phyloP scores from a whole-genome alignment of 2,329 filamentous ascomycete species.

The Aspergillus phoenicis region DNA sequence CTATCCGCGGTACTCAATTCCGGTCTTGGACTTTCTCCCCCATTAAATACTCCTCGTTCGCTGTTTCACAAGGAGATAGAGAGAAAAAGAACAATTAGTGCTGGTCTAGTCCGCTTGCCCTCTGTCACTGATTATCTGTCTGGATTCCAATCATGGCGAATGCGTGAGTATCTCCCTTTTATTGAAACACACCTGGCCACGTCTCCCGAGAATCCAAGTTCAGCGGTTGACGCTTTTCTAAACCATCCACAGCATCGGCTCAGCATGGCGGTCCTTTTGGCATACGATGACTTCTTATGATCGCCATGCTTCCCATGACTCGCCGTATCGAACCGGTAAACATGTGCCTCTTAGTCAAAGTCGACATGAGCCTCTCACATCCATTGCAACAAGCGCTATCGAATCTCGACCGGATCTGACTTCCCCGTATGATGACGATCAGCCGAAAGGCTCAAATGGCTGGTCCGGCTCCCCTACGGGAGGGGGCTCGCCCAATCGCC shows the following conservation, averaged over 20 bases:
- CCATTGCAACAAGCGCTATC: constrained; percentile 79
- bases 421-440: constrained; percentile 76
- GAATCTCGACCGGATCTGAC: constrained; percentile 86
- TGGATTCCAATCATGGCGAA: constrained; percentile 22
- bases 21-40: constrained; percentile 10
- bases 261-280: constrained; percentile 88
- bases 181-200: not conserved
- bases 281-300: constrained; percentile 79
- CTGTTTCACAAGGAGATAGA: constrained; percentile 14
- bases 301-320: constrained; percentile 90
- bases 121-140: not conserved
- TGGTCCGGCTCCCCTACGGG: constrained; percentile 61
- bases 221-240: not conserved
- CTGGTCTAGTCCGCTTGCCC: not conserved
- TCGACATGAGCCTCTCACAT: constrained; percentile 79
- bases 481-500: constrained; percentile 62
- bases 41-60: constrained; percentile 22
- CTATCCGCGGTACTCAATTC: constrained; percentile 4
- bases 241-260: constrained; percentile 58
- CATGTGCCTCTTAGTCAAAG: constrained; percentile 86
- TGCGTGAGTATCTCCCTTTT: constrained; percentile 22
- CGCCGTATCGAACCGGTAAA: constrained; percentile 85
- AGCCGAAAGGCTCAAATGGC: constrained; percentile 60
- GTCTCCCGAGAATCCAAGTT: not conserved
- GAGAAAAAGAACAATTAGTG: not conserved